Evolutionary conservation across 345 rosid genomes (phyloP).

Genomic region (Kandelia obovata): DNA sequence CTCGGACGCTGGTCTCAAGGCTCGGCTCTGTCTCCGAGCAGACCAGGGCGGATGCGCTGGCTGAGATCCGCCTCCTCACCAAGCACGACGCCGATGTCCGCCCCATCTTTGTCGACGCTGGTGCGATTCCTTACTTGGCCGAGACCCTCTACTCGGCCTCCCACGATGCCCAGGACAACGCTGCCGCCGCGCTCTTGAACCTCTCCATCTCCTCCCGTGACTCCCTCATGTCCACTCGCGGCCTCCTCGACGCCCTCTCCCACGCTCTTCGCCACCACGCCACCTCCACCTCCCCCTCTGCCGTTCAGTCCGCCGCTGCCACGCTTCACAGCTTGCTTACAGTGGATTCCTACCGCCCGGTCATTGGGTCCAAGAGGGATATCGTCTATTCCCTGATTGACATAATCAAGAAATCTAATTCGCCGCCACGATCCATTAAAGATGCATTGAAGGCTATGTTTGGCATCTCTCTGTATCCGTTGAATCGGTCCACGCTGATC

Average conservation of each 20-base stretch:
- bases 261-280: slow-evolving; percentile 69
- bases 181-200: slow-evolving; percentile 81
- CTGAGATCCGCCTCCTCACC: slow-evolving; percentile 72
- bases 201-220: slow-evolving; percentile 69
- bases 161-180: slow-evolving; percentile 65
- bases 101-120: slow-evolving; percentile 58
- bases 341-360: slow-evolving; percentile 70
- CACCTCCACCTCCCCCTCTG: slow-evolving; percentile 49
- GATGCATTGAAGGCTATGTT: slow-evolving; percentile 88
- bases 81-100: slow-evolving; percentile 77
- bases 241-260: slow-evolving; percentile 81
- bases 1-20: slow-evolving; percentile 52
- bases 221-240: slow-evolving; percentile 72
- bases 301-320: slow-evolving; percentile 85
- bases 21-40: slow-evolving; percentile 82
- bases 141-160: slow-evolving; percentile 77
- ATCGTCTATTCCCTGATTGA: slow-evolving; percentile 69
- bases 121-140: slow-evolving; percentile 75
- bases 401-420: slow-evolving; percentile 41
- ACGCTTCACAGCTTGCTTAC: slow-evolving; percentile 69
- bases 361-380: slow-evolving; percentile 84
- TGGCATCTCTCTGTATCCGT: slow-evolving; percentile 59
- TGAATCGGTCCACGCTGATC: slow-evolving; percentile 60
- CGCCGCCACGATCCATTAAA: slow-evolving; percentile 71
- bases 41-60: slow-evolving; percentile 61